Percentiles rank a stretch among this genome's conserved stretches.
phyloP scores from a whole-genome alignment of 345 rosid genomes.

The Dimocarpus longan region DNA sequence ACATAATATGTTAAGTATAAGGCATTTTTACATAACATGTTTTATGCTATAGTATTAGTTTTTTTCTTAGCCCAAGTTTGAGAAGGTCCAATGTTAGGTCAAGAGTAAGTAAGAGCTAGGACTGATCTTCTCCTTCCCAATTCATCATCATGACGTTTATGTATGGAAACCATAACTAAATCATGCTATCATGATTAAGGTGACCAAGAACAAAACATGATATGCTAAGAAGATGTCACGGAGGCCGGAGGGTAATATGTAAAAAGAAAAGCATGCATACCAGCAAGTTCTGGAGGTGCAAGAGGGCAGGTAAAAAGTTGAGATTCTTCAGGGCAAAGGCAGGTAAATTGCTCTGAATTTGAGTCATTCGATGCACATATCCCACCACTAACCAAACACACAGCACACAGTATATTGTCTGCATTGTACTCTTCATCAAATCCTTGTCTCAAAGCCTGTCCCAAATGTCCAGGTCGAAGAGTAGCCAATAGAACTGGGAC shows the following conservation, averaged over 20 bases:
- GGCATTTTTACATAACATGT: too few relatives aligned
- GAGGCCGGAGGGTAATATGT: too few relatives aligned
- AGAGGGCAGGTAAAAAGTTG: background rate
- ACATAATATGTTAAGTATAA: too few relatives aligned
- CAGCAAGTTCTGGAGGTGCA: too few relatives aligned
- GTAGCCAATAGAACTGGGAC: conserved; percentile 18
- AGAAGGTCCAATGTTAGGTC: too few relatives aligned
- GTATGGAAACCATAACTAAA: background rate
- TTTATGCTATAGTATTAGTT: too few relatives aligned
- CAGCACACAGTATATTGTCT: background rate
- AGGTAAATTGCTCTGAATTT: conserved; percentile 23
- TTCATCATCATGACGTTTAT: background rate
- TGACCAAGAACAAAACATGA: too few relatives aligned
- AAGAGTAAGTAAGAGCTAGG: too few relatives aligned
- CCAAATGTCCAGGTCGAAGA: fast-evolving
- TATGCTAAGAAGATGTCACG: too few relatives aligned
- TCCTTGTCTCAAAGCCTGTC: conserved; percentile 13
- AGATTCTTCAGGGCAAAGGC: conserved; percentile 36
- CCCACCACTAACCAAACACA: conserved; percentile 34
- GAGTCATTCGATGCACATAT: conserved; percentile 40
- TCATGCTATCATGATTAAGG: too few relatives aligned
- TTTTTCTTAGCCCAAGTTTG: too few relatives aligned
- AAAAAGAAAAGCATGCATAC: background rate
- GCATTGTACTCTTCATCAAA: conserved; percentile 17
- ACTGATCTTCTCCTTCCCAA: too few relatives aligned